A percentile compares a stretch with the other conserved stretches of the same genome.
These are phyloP conservation scores for Aspergillus carbonarius DNA, from an alignment of 2,329 filamentous ascomycete genomes.

Conservation along the genomic window DNA sequence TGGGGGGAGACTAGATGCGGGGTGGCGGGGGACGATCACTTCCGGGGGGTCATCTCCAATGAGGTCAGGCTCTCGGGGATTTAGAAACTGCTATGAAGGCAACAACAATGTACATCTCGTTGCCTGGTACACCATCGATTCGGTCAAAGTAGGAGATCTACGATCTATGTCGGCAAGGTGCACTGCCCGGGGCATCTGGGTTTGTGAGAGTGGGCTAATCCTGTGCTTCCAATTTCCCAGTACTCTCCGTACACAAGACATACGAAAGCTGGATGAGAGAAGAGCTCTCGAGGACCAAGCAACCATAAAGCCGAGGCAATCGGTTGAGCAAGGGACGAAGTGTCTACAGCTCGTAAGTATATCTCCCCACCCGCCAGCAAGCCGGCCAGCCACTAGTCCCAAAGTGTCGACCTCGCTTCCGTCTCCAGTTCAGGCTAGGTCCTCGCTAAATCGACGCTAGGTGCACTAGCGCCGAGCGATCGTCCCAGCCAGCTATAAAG, in stretches of 20 bases:
- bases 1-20: neutral
- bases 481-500: constrained; percentile 7
- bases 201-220: no score
- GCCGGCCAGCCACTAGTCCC: neutral
- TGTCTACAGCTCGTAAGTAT: neutral
- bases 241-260: no score
- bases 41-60: neutral
- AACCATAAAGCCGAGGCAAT: neutral
- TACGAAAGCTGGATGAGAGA: no score
- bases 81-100: no score
- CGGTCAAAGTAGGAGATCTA: no score
- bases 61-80: no score
- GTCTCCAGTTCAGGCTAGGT: neutral
- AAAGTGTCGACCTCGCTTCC: neutral
- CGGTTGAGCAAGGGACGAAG: neutral
- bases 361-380: neutral
- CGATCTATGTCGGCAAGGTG: no score
- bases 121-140: no score
- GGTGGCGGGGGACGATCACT: neutral
- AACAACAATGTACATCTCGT: no score
- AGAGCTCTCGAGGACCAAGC: neutral
- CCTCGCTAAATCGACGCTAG: constrained; percentile 13
- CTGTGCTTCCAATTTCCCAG: no score
- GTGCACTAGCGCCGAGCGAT: neutral
- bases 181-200: no score